Evolutionary conservation across 2,329 filamentous ascomycete species (phyloP).

Genomic region (Myriosclerotinia curreyana): DNA sequence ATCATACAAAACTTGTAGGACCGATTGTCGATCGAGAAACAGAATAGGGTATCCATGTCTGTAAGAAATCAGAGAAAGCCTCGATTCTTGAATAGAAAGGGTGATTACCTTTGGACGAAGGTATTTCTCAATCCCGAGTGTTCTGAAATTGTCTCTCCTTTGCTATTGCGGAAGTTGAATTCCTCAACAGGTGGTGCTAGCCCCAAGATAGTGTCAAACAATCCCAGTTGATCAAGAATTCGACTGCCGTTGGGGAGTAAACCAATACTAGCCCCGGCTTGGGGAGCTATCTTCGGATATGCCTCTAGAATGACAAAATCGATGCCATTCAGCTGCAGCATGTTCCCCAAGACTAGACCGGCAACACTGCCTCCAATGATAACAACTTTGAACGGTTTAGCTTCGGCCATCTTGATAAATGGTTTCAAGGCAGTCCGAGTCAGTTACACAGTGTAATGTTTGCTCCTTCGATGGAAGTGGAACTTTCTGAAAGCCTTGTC

Average conservation of each 20-base stretch:
- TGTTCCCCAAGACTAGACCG: constrained; percentile 47
- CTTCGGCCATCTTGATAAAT: constrained; percentile 6
- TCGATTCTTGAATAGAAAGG: neutral
- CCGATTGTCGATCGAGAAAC: constrained; percentile 40
- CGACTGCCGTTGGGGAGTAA: constrained; percentile 44
- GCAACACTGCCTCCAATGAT: constrained; percentile 51
- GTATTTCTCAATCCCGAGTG: constrained; percentile 8
- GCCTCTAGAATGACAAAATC: constrained; percentile 51
- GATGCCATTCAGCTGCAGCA: constrained; percentile 46
- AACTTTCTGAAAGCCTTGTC: neutral
- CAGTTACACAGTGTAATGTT: too few relatives aligned
- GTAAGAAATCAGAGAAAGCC: neutral
- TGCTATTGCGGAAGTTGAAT: constrained; percentile 13
- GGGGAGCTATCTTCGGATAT: constrained; percentile 43
- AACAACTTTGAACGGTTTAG: constrained; percentile 39
- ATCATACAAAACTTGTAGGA: constrained; percentile 40
- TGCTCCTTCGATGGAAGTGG: neutral
- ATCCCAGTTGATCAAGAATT: constrained; percentile 51
- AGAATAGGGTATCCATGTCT: constrained; percentile 24
- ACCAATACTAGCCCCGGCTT: constrained; percentile 49
- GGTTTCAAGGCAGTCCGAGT: neutral
- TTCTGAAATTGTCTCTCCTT: constrained; percentile 4
- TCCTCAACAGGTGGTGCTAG: constrained; percentile 14
- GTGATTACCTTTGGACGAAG: constrained; percentile 10
- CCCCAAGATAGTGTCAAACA: constrained; percentile 28